Conservation (phyloP, 352 stramenopile genomes). For the Pythium pyrilobum region DNA sequence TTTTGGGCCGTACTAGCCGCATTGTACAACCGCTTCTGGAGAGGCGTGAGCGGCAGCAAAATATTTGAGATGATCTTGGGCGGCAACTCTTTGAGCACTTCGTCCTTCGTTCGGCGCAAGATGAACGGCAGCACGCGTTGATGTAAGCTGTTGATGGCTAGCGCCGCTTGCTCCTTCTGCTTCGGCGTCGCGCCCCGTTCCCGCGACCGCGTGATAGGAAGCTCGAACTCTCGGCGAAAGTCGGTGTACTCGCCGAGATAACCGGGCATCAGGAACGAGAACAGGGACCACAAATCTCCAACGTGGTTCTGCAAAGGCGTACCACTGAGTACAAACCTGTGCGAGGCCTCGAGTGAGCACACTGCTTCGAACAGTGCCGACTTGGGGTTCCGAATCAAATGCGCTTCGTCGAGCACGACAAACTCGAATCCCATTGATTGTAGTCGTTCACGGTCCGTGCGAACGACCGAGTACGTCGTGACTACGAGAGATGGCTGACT, state of each 20-base stretch:
- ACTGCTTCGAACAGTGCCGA: slow-evolving; percentile 87
- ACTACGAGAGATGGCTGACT: slow-evolving; percentile 40
- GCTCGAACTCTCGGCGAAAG: slow-evolving; percentile 60
- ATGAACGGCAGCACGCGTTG: slow-evolving; percentile 97
- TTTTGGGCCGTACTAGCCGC: background rate
- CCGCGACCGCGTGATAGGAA: slow-evolving; percentile 54
- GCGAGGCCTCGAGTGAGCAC: slow-evolving; percentile 58
- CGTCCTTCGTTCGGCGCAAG: slow-evolving; percentile 93
- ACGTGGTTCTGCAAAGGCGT: slow-evolving; percentile 98
- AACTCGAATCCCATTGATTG: slow-evolving; percentile 46
- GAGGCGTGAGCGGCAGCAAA: slow-evolving; percentile 75
- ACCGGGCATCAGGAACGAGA: slow-evolving; percentile 97
- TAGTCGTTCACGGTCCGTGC: slow-evolving; percentile 63
- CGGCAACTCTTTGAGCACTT: slow-evolving; percentile 95
- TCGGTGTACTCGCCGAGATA: slow-evolving; percentile 89
- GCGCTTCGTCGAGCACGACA: slow-evolving; percentile 96
- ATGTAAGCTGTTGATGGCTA: slow-evolving; percentile 92
- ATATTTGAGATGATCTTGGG: slow-evolving; percentile 97
- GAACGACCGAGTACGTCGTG: slow-evolving; percentile 86
- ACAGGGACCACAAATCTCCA: slow-evolving; percentile 95
- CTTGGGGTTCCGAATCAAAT: slow-evolving; percentile 95
- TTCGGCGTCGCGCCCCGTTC: slow-evolving; percentile 57
- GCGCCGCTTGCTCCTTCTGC: slow-evolving; percentile 68
- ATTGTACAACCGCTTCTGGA: slow-evolving; percentile 89
- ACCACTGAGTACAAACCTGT: slow-evolving; percentile 94